phyloP scores from a whole-genome alignment of 176 grass and related monocot genomes.

The Tuctoria greenei region DNA sequence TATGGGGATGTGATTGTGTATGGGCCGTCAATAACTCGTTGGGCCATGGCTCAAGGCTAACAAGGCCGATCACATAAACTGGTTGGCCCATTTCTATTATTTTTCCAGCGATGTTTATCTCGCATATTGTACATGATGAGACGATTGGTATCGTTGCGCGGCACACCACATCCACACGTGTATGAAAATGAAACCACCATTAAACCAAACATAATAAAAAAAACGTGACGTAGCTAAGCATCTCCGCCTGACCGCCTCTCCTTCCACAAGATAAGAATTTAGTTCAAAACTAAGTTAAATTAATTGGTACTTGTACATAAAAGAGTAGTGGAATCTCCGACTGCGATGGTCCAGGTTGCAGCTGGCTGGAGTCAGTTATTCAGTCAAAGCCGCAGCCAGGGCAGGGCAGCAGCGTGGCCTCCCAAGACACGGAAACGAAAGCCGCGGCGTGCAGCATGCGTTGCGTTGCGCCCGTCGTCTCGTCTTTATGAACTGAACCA shows the following conservation, averaged over 20 bases:
- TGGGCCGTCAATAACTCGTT: not conserved
- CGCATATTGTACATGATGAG: not conserved
- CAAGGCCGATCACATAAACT: no score
- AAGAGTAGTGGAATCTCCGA: not conserved
- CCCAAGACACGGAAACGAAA: not conserved
- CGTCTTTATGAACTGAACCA: constrained; percentile 26
- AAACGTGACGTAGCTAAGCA: not conserved
- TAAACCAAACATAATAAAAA: not conserved
- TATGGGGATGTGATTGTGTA: not conserved
- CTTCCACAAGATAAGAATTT: no score
- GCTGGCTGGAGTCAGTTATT: not conserved
- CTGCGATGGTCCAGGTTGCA: no score
- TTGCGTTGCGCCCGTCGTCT: not conserved
- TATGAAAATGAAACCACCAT: not conserved
- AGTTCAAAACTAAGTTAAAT: no score
- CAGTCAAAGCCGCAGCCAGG: not conserved
- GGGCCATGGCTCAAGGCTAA: not conserved
- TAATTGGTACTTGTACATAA: no score
- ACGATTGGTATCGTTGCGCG: not conserved
- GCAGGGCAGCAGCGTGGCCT: no score
- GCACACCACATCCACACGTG: not conserved
- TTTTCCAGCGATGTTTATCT: not conserved
- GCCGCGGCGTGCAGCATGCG: not conserved
- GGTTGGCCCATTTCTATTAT: no score
- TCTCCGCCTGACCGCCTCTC: no score